These are phyloP conservation scores for Triticum dicoccoides DNA, from an alignment of 176 grass and related monocot genomes.

Conservation along the genomic window DNA sequence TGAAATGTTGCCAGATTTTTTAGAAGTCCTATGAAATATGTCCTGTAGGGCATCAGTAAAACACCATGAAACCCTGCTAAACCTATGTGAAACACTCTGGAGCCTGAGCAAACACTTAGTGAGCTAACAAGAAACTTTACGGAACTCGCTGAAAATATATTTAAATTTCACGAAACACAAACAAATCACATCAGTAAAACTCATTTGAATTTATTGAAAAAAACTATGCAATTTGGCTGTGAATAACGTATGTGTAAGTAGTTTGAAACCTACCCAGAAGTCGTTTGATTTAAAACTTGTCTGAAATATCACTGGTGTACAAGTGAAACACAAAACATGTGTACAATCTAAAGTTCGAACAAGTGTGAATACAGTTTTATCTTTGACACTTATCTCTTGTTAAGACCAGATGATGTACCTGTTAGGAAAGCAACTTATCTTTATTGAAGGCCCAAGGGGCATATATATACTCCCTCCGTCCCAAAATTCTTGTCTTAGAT, in stretches of 20 bases:
- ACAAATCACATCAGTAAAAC: neutral
- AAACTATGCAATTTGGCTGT: neutral
- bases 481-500: too few species aligned
- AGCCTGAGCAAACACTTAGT: neutral
- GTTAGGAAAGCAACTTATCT: too few species aligned
- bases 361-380: neutral
- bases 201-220: neutral
- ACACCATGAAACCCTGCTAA: neutral
- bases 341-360: neutral
- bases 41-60: neutral
- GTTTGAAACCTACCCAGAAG: neutral
- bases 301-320: neutral
- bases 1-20: neutral
- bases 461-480: too few species aligned
- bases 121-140: neutral
- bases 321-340: neutral
- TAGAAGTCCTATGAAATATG: neutral
- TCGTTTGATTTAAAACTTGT: neutral
- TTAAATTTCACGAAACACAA: slow-evolving; percentile 1
- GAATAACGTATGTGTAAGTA: neutral
- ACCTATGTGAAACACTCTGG: neutral
- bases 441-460: too few species aligned
- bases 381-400: too few species aligned
- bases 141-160: neutral
- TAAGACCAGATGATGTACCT: neutral